Conservation (phyloP, 108 stramenopile species). For the Cafeteria roenbergensis region DNA sequence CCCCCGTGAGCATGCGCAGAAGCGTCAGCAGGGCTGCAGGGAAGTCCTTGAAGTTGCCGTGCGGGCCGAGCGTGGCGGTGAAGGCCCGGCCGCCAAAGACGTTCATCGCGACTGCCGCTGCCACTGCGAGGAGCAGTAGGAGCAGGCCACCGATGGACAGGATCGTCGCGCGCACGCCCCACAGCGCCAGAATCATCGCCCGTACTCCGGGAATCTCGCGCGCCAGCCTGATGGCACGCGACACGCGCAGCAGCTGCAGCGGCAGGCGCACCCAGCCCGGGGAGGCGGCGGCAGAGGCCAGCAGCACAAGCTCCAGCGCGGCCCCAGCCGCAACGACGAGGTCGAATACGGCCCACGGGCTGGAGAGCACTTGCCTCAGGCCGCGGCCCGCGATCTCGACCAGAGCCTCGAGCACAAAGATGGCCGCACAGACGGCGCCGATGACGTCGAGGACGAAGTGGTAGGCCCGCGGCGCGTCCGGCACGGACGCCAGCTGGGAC, state of each 20-base stretch:
- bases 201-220: slow-evolving; percentile 33
- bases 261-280: slow-evolving; percentile 23
- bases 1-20: slow-evolving; percentile 55
- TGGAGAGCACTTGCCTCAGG: slow-evolving; percentile 21
- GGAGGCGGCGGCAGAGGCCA: slow-evolving; percentile 13
- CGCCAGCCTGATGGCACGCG: slow-evolving; percentile 48
- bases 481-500: too few relatives aligned
- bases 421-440: slow-evolving; percentile 19
- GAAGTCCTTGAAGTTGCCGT: slow-evolving; percentile 53
- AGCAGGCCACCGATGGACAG: slow-evolving; percentile 47
- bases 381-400: slow-evolving; percentile 23
- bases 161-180: slow-evolving; percentile 41
- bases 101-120: slow-evolving; percentile 45
- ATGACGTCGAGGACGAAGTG: too few relatives aligned
- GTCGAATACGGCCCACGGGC: slow-evolving; percentile 37
- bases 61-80: slow-evolving; percentile 29
- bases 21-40: slow-evolving; percentile 44
- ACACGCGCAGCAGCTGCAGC: too few relatives aligned
- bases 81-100: slow-evolving; percentile 26
- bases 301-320: slow-evolving; percentile 25
- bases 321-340: slow-evolving; percentile 33
- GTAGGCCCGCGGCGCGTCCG: too few relatives aligned
- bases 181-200: slow-evolving; percentile 45
- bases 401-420: slow-evolving; percentile 30
- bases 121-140: slow-evolving; percentile 50